These are phyloP conservation scores for Pseudocercospora macadamiae DNA, from an alignment of 2,329 filamentous ascomycete genomes.

Conservation along the genomic window DNA sequence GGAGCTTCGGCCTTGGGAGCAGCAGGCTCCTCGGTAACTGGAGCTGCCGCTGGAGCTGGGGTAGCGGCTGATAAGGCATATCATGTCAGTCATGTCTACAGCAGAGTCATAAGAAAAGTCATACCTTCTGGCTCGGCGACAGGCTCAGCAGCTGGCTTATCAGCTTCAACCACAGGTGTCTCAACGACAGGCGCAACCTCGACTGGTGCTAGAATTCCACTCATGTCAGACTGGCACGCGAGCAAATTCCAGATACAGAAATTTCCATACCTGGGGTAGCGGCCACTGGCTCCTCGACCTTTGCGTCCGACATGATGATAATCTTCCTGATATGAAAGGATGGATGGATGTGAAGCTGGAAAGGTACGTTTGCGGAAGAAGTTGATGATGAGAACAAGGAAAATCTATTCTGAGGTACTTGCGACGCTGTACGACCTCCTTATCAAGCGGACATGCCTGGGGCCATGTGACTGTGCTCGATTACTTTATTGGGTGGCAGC, in stretches of 20 bases:
- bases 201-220: not conserved
- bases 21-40: not conserved
- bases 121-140: not conserved
- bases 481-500: constrained; percentile 2
- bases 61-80: not conserved
- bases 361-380: not conserved
- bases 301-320: constrained; percentile 2
- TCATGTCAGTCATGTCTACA: not conserved
- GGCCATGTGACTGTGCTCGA: constrained; percentile 8
- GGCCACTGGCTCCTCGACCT: constrained; percentile 3
- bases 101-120: not conserved
- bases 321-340: not conserved
- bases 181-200: not conserved
- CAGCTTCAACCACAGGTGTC: not conserved
- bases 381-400: not conserved
- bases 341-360: too few species aligned
- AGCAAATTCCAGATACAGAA: not conserved
- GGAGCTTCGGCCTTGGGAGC: not conserved
- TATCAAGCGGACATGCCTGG: not conserved
- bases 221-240: not conserved
- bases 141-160: not conserved
- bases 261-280: not conserved
- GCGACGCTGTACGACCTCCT: constrained; percentile 2
- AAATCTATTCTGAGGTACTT: constrained; percentile 1
- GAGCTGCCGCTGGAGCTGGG: not conserved